A percentile compares a stretch with the other conserved stretches of the same genome.
Evolutionary conservation across 148 eudicot genomes (phyloP).

Genomic region (Amaranthus palmeri): DNA sequence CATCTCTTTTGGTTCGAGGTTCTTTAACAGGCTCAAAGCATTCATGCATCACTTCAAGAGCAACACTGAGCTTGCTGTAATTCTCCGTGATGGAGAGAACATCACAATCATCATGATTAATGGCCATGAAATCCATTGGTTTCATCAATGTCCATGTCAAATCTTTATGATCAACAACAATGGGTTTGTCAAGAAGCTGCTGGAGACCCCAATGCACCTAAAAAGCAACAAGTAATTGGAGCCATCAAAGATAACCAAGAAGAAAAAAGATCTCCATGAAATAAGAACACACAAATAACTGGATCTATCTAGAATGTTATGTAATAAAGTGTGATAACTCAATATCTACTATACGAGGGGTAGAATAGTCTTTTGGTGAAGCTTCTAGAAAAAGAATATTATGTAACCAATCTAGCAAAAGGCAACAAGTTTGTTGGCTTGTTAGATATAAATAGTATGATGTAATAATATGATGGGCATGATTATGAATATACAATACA

Average conservation of each 20-base stretch:
- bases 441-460: too few species aligned
- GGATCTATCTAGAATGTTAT: background rate
- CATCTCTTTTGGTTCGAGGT: constrained; percentile 57
- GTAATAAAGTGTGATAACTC: too few species aligned
- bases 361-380: too few species aligned
- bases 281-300: background rate
- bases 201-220: constrained; percentile 70
- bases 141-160: constrained; percentile 75
- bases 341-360: too few species aligned
- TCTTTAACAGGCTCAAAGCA: constrained; percentile 91
- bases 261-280: background rate
- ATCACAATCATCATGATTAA: constrained; percentile 29
- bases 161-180: constrained; percentile 53
- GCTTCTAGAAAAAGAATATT: too few species aligned
- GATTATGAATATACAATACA: too few species aligned
- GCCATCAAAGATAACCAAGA: constrained; percentile 6
- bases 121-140: constrained; percentile 27
- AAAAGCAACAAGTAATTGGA: constrained; percentile 18
- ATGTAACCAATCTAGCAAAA: too few species aligned
- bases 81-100: constrained; percentile 37
- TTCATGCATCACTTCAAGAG: constrained; percentile 85
- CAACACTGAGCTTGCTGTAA: constrained; percentile 62
- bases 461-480: too few species aligned
- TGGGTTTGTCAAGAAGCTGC: constrained; percentile 54
- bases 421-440: too few species aligned